Base-by-base conservation (phyloP, 371 early-diverging fungal species). In the Cladochytrium tenue region DNA sequence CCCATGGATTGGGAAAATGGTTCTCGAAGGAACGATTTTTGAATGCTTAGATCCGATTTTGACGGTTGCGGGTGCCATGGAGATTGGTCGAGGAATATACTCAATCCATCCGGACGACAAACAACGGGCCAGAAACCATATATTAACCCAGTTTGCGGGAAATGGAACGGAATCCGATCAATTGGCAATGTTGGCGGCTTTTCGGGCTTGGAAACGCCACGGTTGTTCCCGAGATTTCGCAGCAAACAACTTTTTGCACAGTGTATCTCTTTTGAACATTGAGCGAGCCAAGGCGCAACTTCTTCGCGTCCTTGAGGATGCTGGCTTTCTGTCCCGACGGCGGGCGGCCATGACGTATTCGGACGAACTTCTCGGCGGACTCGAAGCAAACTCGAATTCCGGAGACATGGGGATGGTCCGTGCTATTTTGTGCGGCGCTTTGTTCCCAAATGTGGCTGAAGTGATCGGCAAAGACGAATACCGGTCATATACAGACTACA, bases 1-100 rank as follows among this genome's bases (percentile, higher is more conserved):
- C 62, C 72, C 74, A 1, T 71, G 80, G 56, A 83, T 95, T n/a
- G 93, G 93, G 67, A 96, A 94, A 75, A 88, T 95, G 82, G 76
- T 97, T 13, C 69, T 97, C 32, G 82, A 85, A 66, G 93, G 90
- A 0, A 82, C 91, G 0, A 81, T 92, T 0, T 88, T 93, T 65
- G 77, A 86, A 23, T 95, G 95, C 61, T 69, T 95, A 7, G 95
- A 94, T 36, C 89, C 93, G 0, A 82, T 92, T 2, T 64, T 95
- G 26, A 92, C 93, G 0, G 81, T 94, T 20, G 93, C 92, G 0
- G 90, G 92, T 0, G 86, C 81, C 60, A 66, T 79, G 62, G 74
- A 70, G 27, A 64, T 61, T 27, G 75, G 74, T 1, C 66, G 76
- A n/a, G 73, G 79, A 2, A 64, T 76, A 17, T 72, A 67, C 43